Base-by-base conservation (phyloP, 768 basidiomycete genomes). In the Mycena alexandri region DNA sequence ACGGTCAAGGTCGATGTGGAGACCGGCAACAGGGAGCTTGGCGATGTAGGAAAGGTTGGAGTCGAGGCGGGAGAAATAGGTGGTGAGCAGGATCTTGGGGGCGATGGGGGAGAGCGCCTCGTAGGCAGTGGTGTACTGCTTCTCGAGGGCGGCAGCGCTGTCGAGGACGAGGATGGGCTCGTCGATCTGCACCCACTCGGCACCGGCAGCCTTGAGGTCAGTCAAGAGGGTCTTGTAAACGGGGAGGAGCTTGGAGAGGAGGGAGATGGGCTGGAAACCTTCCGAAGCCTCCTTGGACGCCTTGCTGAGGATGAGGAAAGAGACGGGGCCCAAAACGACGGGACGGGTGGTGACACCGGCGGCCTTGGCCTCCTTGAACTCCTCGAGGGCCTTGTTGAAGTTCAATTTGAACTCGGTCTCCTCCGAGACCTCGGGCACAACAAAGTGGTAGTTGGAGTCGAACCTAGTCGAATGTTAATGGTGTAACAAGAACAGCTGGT, bases 401-500 rank as follows among this genome's bases (percentile, higher is more conserved):
- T 92, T 88, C 78, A 99, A 85, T 83, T 97, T 95, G 90, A 99
- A 98, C 72, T 97, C 90, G 34, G 91, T 93, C 75, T 87, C 84
- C 59, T 94, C 92, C 11, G 93, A 93, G 81, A 98, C 89, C 83
- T 98, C 98, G 62, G 96, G 96, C 66, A 99, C 98, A 80, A 99
- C 96, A 77, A 91, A 96, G 85, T 99, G 96, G 86, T 98, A 99
- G 89, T 98, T 98, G 56, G 95, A 96, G 83, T 98, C 95, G 79
- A 96, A 97, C 95, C 95, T 96, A 21, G 12, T 22, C 44, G 44
- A 13, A 29, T 3, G 17, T 69, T 44, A 68, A 68, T 69, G 36
- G 19, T 63, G 59, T 52, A 54, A 61, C 22, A 56, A 41, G 43
- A 68, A 33, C 55, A n/a, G 38, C 41, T 14, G 22, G n/a, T 14